Evolutionary conservation across 148 eudicot genomes (phyloP).

Genomic region (Vaccinium myrtillus): DNA sequence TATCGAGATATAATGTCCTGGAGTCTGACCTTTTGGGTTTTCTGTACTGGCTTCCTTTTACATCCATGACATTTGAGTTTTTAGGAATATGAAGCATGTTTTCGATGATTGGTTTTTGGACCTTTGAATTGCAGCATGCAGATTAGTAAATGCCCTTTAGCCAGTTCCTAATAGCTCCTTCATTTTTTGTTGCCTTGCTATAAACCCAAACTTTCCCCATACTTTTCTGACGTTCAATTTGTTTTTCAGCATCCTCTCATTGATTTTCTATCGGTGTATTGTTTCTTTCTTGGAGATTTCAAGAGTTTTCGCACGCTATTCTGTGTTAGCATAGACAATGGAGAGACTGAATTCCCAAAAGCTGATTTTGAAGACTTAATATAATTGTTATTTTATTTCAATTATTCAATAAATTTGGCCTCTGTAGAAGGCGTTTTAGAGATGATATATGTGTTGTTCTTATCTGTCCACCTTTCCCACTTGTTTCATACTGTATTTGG

Average conservation of each 20-base stretch:
- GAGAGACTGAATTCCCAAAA: background rate
- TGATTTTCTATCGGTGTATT: background rate
- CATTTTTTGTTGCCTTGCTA: background rate
- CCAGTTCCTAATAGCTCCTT: background rate
- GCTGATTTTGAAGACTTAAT: background rate
- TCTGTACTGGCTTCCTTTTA: background rate
- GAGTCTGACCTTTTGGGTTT: background rate
- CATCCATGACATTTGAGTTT: background rate
- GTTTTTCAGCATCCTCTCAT: background rate
- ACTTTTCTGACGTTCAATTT: background rate
- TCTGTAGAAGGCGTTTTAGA: background rate
- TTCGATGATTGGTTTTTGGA: background rate
- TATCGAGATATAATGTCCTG: background rate
- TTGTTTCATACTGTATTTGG: background rate
- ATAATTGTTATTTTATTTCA: background rate
- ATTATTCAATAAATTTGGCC: background rate
- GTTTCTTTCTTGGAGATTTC: background rate
- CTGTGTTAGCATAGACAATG: background rate
- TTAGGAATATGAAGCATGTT: background rate
- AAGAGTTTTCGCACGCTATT: background rate
- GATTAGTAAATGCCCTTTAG: background rate
- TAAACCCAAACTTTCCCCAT: background rate
- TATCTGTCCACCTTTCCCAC: conserved; percentile 1
- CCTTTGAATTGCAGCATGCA: background rate
- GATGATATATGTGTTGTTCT: background rate